These are phyloP conservation scores for Apiospora kogelbergensis DNA, from an alignment of 2,329 filamentous ascomycete species.

Conservation along the genomic window DNA sequence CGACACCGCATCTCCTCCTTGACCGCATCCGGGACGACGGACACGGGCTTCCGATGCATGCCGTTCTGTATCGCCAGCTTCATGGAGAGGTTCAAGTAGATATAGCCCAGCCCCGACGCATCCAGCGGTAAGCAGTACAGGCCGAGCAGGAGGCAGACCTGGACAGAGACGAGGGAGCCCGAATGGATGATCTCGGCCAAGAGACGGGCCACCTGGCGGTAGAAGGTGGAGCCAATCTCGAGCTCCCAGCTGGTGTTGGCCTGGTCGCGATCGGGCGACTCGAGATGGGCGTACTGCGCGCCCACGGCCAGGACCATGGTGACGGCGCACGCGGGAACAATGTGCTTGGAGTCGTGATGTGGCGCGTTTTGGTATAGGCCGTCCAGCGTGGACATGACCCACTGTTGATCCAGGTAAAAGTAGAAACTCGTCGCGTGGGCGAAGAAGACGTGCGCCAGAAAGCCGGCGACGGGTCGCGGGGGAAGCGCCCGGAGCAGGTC, in stretches of 20 bases:
- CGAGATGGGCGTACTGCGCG: constrained; percentile 51
- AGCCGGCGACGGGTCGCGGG: constrained; percentile 46
- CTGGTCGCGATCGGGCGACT: constrained; percentile 25
- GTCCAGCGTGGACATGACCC: constrained; percentile 42
- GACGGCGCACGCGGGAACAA: constrained; percentile 43
- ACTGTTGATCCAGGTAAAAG: constrained; percentile 45
- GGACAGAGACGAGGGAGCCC: constrained; percentile 56
- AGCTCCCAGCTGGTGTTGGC: constrained; percentile 40
- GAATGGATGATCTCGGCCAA: constrained; percentile 57
- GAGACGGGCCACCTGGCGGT: constrained; percentile 54
- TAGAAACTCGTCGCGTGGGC: constrained; percentile 48
- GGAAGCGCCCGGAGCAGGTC: constrained; percentile 42
- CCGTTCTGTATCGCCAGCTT: constrained; percentile 61
- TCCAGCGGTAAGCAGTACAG: constrained; percentile 56
- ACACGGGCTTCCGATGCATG: constrained; percentile 54
- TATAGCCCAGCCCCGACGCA: constrained; percentile 55
- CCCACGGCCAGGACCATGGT: constrained; percentile 50
- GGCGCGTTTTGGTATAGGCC: constrained; percentile 40
- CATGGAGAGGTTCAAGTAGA: constrained; percentile 55
- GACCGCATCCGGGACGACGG: constrained; percentile 44
- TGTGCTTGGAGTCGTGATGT: constrained; percentile 36
- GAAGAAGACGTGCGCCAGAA: constrained; percentile 47
- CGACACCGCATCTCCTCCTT: constrained; percentile 54
- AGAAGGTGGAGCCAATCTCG: constrained; percentile 55
- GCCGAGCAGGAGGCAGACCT: constrained; percentile 56